Base-by-base conservation (phyloP, 2,329 filamentous ascomycete species). In the Diaporthe citri region DNA sequence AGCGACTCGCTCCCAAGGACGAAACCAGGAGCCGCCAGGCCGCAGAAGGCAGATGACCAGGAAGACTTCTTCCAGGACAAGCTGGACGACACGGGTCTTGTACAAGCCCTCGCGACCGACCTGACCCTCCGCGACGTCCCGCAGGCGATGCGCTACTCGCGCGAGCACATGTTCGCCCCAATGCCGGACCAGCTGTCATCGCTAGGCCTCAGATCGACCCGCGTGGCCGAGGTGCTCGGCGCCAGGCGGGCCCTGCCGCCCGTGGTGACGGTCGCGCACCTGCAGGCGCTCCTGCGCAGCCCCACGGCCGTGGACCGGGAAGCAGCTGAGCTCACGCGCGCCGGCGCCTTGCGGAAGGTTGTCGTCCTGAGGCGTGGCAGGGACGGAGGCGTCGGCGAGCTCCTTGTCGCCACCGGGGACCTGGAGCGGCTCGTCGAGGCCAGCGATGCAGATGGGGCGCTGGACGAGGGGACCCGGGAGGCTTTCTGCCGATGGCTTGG, bases 291-390 rank as follows among this genome's bases (percentile, higher is more conserved):
- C 2, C 86, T 93, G 59, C 84, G 83, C 13, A 91, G 90, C 3
- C 90, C 93, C 1, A 94, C 93, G 0, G 86, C 85, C 1, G 90
- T 91, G 1, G 93, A 95, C 82, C 86, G 93, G 60, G 93, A 94
- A 80, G 87, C 93, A 28, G 91, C 89, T 4, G 88, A 91, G 78
- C 85, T 95, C 48, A 82, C 89, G 25, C 84, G 86, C 17, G 85
- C 85, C 15, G 92, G 93, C 0, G 84, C 88, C 6, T 75, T 95
- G 60, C 85, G 92, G 56, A 90, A 90, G 80, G 86, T 95, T 15
- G 87, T 89, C 2, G 89, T 95, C n/a, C 89, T 91, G 17, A 85
- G 89, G 51, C 85, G 91, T 15, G 91, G 89, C 4, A 87, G 87
- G 66, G 85, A 89, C 15, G 85, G 86, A 3, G 85, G 84, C 22